Conservation (phyloP, 805 yeast species). For the Cyberlindnera petersonii region DNA sequence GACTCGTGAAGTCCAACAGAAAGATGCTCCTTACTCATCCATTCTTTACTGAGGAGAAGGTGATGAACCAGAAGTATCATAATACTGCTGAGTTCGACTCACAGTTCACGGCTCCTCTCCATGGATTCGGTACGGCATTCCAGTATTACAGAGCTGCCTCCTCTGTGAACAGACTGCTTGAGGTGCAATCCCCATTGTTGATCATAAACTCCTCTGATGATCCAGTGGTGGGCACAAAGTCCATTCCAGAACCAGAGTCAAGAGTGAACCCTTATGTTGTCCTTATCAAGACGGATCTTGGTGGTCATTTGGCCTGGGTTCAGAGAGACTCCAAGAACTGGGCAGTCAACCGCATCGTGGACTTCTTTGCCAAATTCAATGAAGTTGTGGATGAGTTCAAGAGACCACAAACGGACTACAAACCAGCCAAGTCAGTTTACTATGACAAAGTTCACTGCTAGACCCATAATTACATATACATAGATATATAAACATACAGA, state of each 20-base stretch:
- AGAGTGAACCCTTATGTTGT: slow-evolving; percentile 53
- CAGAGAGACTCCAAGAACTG: slow-evolving; percentile 43
- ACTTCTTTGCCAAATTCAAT: slow-evolving; percentile 38
- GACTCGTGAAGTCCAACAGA: slow-evolving; percentile 43
- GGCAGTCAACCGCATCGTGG: slow-evolving; percentile 41
- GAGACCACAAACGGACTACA: slow-evolving; percentile 18
- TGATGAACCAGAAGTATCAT: slow-evolving; percentile 34
- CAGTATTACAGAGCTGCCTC: slow-evolving; percentile 66
- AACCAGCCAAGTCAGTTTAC: slow-evolving; percentile 16
- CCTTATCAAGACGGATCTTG: slow-evolving; percentile 55
- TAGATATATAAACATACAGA: slow-evolving; percentile 3
- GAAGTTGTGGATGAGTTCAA: slow-evolving; percentile 27
- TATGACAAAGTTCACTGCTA: slow-evolving; percentile 17
- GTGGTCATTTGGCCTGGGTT: slow-evolving; percentile 65
- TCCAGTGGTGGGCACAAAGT: slow-evolving; percentile 53
- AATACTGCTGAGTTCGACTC: slow-evolving; percentile 57
- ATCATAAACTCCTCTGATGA: slow-evolving; percentile 64
- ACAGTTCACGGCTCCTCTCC: slow-evolving; percentile 53
- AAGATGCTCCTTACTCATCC: slow-evolving; percentile 31
- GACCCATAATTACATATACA: not conserved
- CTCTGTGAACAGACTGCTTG: slow-evolving; percentile 51
- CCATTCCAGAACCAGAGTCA: slow-evolving; percentile 49
- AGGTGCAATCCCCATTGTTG: slow-evolving; percentile 58
- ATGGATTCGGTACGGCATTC: slow-evolving; percentile 58
- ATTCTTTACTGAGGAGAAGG: slow-evolving; percentile 31